These are phyloP conservation scores for Escovopsis sp. DNA, from an alignment of 2,329 filamentous ascomycete species.

Conservation along the genomic window DNA sequence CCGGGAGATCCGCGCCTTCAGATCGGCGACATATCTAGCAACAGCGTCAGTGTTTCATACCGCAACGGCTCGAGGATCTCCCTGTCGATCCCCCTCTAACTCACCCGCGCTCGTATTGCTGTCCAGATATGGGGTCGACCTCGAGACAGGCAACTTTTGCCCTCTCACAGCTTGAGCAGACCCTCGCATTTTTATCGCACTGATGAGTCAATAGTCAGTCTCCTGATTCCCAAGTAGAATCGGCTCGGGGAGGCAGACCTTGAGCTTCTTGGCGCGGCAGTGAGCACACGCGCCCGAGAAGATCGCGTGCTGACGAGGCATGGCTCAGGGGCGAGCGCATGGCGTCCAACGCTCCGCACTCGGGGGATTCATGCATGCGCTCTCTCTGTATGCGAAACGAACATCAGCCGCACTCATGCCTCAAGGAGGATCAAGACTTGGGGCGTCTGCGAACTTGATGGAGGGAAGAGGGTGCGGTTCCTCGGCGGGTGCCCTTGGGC, in stretches of 20 bases:
- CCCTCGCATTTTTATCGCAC: slow-evolving; percentile 4
- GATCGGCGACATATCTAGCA: slow-evolving; percentile 4
- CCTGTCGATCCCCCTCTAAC: not conserved
- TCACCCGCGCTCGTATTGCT: slow-evolving; percentile 5
- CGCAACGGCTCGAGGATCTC: not conserved
- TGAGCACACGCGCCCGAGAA: slow-evolving; percentile 4
- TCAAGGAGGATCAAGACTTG: too few species aligned
- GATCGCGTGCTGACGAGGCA: slow-evolving; percentile 3
- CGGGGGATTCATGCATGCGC: too few species aligned
- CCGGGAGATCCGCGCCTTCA: slow-evolving; percentile 2
- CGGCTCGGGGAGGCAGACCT: not conserved
- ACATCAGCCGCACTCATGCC: too few species aligned
- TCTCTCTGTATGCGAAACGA: too few species aligned
- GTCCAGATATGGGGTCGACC: slow-evolving; percentile 3
- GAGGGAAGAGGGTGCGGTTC: not conserved
- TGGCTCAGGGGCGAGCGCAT: not conserved
- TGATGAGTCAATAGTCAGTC: not conserved
- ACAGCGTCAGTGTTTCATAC: not conserved
- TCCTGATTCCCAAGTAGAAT: not conserved
- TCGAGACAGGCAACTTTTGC: slow-evolving; percentile 2
- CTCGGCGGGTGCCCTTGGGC: too few species aligned
- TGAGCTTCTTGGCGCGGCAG: slow-evolving; percentile 4
- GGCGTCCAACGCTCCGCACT: not conserved
- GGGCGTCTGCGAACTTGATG: too few species aligned
- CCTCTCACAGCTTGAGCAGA: slow-evolving; percentile 3